Conservation (phyloP, 75 land plant genomes). For the Pseudotsuga menziesii region DNA sequence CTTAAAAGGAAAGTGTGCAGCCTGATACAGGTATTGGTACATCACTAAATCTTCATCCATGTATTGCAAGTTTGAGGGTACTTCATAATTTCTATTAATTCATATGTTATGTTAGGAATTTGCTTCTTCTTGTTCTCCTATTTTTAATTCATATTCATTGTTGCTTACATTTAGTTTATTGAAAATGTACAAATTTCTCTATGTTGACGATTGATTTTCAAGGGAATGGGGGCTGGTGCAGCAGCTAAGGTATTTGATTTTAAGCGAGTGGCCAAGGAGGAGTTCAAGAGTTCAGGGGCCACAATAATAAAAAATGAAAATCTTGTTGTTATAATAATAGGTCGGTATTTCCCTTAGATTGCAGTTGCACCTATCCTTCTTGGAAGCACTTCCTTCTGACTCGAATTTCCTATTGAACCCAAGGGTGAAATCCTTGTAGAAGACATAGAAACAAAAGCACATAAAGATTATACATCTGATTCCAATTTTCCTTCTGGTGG, state of each 20-base stretch:
- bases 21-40: neutral
- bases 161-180: conserved; percentile 7
- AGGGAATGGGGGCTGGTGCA: conserved; percentile 35
- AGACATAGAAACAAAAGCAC: no score
- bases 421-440: conserved; percentile 37
- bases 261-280: conserved; percentile 18
- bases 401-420: conserved; percentile 14
- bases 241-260: conserved; percentile 29
- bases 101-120: neutral
- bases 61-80: neutral
- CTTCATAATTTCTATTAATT: neutral
- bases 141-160: neutral
- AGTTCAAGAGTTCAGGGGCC: conserved; percentile 24
- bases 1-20: conserved; percentile 2
- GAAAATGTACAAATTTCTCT: conserved; percentile 39
- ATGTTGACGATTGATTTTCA: conserved; percentile 21
- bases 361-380: conserved; percentile 27
- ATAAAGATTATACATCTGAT: conserved; percentile 12
- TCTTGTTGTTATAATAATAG: conserved; percentile 27
- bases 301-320: conserved; percentile 33
- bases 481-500: conserved; percentile 43
- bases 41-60: neutral
- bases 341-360: conserved; percentile 27
- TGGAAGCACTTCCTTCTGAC: conserved; percentile 32
- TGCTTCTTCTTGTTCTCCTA: neutral